Percentiles rank a stretch among this genome's conserved stretches.
Evolutionary conservation across 164 flowering plant species (phyloP).

Genomic region (Piper betle): DNA sequence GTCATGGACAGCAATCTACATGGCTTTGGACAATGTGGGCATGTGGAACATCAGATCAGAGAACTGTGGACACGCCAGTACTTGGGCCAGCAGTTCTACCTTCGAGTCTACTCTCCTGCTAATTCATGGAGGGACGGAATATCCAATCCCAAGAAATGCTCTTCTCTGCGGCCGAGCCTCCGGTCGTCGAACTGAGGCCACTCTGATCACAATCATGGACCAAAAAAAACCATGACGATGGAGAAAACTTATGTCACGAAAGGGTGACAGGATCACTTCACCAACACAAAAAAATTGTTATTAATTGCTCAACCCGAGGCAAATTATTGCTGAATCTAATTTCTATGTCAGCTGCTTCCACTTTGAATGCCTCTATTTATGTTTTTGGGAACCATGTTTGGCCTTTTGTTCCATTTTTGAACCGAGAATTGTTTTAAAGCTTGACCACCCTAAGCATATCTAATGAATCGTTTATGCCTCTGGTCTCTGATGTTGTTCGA

Average conservation of each 20-base stretch:
- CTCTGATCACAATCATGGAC: constrained; percentile 10
- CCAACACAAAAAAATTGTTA: too few species aligned
- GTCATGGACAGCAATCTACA: constrained; percentile 77
- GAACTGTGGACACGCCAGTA: constrained; percentile 81
- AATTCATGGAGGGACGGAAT: constrained; percentile 80
- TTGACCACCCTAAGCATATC: too few species aligned
- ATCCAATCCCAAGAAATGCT: constrained; percentile 69
- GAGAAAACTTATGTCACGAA: constrained; percentile 16
- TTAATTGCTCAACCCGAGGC: too few species aligned
- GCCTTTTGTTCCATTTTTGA: too few species aligned
- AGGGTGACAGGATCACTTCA: constrained; percentile 16
- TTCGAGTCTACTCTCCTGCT: constrained; percentile 58
- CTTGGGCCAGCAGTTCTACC: constrained; percentile 87
- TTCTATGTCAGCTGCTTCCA: too few species aligned
- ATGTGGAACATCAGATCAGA: constrained; percentile 91
- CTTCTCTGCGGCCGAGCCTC: constrained; percentile 68
- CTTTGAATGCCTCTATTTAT: too few species aligned
- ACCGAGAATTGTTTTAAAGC: too few species aligned
- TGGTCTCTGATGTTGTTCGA: too few species aligned
- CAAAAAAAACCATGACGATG: too few species aligned
- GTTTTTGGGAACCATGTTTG: too few species aligned
- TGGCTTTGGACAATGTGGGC: constrained; percentile 83
- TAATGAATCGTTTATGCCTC: too few species aligned
- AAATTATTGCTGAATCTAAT: too few species aligned
- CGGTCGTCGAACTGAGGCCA: constrained; percentile 37